phyloP scores from a whole-genome alignment of 352 stramenopile species.

The Thalassiosira tumida region DNA sequence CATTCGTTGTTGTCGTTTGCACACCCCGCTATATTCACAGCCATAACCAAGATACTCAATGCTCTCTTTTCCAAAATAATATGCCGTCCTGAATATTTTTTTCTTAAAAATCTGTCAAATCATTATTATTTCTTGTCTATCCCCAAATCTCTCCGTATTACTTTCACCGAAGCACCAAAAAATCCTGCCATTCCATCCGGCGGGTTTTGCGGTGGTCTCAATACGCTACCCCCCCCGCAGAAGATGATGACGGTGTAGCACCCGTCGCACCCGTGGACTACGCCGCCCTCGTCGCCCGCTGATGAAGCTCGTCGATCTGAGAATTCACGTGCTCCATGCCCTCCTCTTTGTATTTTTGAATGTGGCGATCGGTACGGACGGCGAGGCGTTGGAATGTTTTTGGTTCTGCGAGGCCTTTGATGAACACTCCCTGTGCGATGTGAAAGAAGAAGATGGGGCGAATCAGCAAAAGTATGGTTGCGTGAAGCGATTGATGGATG shows the following conservation, averaged over 20 bases:
- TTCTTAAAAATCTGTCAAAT: too few relatives aligned
- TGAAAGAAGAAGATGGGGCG: neutral
- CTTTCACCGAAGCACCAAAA: slow-evolving; percentile 86
- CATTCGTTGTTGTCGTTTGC: too few relatives aligned
- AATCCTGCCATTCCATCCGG: slow-evolving; percentile 86
- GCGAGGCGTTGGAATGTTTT: slow-evolving; percentile 89
- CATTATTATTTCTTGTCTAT: too few relatives aligned
- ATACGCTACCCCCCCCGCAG: neutral
- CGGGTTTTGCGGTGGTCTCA: slow-evolving; percentile 81
- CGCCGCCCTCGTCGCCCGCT: slow-evolving; percentile 64
- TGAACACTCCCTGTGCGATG: slow-evolving; percentile 84
- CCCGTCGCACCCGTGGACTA: slow-evolving; percentile 59
- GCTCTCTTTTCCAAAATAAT: too few relatives aligned
- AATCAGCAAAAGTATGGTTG: neutral
- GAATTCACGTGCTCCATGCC: slow-evolving; percentile 83
- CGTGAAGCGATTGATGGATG: neutral
- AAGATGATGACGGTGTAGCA: slow-evolving; percentile 21
- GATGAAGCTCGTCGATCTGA: slow-evolving; percentile 85
- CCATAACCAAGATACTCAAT: too few relatives aligned
- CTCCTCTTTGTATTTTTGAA: slow-evolving; percentile 86
- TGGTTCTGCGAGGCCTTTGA: slow-evolving; percentile 89
- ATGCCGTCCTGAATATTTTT: too few relatives aligned
- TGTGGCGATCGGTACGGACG: slow-evolving; percentile 83
- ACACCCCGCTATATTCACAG: too few relatives aligned
- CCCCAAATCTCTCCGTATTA: slow-evolving; percentile 86